Conservation (phyloP, 2,329 filamentous ascomycete genomes). For the Dactylonectria macrodidyma region DNA sequence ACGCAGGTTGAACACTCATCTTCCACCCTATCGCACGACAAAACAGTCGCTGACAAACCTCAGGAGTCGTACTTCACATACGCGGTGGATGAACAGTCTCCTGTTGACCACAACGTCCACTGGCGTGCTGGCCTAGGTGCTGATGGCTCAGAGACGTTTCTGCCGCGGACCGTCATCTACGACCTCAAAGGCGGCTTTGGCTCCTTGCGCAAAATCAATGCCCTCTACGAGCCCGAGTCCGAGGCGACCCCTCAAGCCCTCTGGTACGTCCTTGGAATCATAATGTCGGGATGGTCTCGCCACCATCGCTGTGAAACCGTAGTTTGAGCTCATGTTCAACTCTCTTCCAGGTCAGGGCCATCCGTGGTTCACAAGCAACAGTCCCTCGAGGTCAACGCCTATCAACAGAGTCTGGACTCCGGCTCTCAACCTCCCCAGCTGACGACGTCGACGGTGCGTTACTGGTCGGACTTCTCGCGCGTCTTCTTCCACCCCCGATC, state of each 20-base stretch:
- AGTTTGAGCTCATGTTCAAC: neutral
- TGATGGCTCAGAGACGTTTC: conserved; percentile 91
- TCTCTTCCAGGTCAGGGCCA: conserved; percentile 71
- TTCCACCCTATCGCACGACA: neutral
- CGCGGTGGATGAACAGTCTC: conserved; percentile 58
- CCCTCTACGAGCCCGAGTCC: conserved; percentile 78
- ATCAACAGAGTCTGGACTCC: conserved; percentile 84
- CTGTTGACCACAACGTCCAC: conserved; percentile 75
- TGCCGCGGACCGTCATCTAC: conserved; percentile 92
- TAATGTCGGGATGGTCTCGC: neutral
- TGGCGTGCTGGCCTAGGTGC: conserved; percentile 87
- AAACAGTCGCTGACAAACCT: conserved; percentile 21
- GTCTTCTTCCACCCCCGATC: conserved; percentile 94
- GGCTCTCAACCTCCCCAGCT: conserved; percentile 78
- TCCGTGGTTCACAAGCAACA: conserved; percentile 78
- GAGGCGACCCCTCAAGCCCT: conserved; percentile 52
- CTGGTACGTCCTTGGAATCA: conserved; percentile 50
- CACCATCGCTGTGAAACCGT: neutral
- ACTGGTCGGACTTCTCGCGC: conserved; percentile 96
- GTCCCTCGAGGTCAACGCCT: conserved; percentile 78
- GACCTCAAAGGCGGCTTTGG: conserved; percentile 96
- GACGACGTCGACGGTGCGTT: conserved; percentile 81
- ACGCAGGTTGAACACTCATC: conserved; percentile 73
- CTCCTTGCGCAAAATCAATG: conserved; percentile 87
- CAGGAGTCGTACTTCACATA: conserved; percentile 99